Conservation (phyloP, 2,329 filamentous ascomycete genomes). For the Aspergillus arachidicola region DNA sequence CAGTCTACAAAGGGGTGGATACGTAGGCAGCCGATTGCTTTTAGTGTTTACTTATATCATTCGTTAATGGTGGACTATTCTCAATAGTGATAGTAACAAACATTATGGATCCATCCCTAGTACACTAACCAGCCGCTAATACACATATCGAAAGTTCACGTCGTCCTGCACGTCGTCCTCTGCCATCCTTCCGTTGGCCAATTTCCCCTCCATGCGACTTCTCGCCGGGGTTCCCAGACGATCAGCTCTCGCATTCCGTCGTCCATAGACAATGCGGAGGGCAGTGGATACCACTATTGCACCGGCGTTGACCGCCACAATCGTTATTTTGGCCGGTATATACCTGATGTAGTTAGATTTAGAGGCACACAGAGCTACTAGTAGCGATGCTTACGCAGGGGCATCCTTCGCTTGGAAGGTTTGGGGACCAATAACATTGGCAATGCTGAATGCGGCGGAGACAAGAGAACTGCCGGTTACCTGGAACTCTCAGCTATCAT, state of each 20-base stretch:
- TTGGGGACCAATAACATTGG: slow-evolving; percentile 40
- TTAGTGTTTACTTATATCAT: background rate
- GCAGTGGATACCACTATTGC: slow-evolving; percentile 30
- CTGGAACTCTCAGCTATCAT: slow-evolving; percentile 29
- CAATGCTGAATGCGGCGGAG: slow-evolving; percentile 46
- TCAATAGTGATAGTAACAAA: background rate
- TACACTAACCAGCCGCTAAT: slow-evolving; percentile 21
- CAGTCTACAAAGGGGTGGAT: background rate
- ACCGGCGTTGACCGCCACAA: slow-evolving; percentile 37
- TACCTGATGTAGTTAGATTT: slow-evolving; percentile 23
- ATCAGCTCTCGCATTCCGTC: slow-evolving; percentile 29
- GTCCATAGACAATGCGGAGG: slow-evolving; percentile 28
- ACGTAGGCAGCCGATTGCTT: background rate
- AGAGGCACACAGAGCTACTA: background rate
- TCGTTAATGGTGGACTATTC: no score
- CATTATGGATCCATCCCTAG: no score
- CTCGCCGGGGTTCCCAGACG: slow-evolving; percentile 24
- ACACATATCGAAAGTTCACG: slow-evolving; percentile 32
- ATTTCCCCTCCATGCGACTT: slow-evolving; percentile 23
- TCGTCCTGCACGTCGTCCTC: slow-evolving; percentile 26
- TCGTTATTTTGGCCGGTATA: slow-evolving; percentile 40
- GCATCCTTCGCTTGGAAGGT: slow-evolving; percentile 49
- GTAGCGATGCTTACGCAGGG: slow-evolving; percentile 32
- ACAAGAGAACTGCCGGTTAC: slow-evolving; percentile 49
- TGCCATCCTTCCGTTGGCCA: slow-evolving; percentile 16